Evolutionary conservation across 352 stramenopile species (phyloP), one percentile per base, ranked within the genome.

Genomic region (Proteromonas lacertae): DNA sequence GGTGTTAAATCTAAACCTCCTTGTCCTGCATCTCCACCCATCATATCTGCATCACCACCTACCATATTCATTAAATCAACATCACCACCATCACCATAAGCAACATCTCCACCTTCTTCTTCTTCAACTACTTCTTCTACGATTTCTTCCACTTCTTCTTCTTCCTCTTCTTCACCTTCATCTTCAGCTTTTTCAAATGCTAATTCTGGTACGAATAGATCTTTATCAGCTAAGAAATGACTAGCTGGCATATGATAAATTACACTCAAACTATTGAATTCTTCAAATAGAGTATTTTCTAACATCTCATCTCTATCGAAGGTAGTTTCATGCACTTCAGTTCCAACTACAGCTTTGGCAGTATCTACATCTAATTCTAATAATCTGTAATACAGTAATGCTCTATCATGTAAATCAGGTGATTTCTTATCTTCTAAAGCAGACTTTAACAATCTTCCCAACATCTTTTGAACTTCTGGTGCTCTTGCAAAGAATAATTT

Each of bases 401-500:
- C 82, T 30, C 81, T 69, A 55, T 97, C 86, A 34, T 87, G 79
- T 4, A 95, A 62, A 56, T 95, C 81, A 41, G 77, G 65, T 12
- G 40, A 38, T 14, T 67, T 73, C 6, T 78, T 75, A 41, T 93
- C 82, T 44, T 93, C 76, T 25, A 89, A 84, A 0, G 79, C 74
- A 12, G 66, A 62, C 17, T 68, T 60, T 36, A 97, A 60, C 25
- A 96, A 57, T 16, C 74, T 61, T 3, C 80, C 82, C 19, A 97
- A 57, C 79, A 96, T 94, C 26, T 59, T 66, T 52, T 95, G 78
- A 19, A 44, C 9, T 62, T 97, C 82, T 0, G 80, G 77, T 26
- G 82, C 72, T n/a, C 81, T 65, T 52, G 84, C 71, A 55, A 95
- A 95, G 52, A 97, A 96, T 4, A 96, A 59, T 53, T 93, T 94